These are phyloP conservation scores for Trichoderma sp. DNA, from an alignment of 2,329 filamentous ascomycete genomes.

Conservation along the genomic window DNA sequence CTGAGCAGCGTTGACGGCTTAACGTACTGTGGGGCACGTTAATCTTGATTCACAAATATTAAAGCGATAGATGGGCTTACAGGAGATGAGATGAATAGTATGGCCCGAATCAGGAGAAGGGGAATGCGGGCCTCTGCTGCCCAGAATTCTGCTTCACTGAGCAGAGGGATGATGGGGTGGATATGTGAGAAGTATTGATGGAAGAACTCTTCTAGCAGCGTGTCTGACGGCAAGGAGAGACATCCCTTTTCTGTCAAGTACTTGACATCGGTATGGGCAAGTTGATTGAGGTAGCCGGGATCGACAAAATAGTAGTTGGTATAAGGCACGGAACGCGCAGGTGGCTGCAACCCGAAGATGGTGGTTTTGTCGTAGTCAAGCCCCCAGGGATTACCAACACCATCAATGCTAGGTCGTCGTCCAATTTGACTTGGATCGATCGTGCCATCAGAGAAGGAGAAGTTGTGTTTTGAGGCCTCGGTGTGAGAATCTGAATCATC, in stretches of 20 bases:
- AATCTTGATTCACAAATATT: background rate
- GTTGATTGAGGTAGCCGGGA: constrained; percentile 4
- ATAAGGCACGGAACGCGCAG: background rate
- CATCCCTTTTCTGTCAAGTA: constrained; percentile 11
- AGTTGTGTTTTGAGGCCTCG: background rate
- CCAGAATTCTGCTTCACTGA: constrained; percentile 15
- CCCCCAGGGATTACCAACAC: background rate
- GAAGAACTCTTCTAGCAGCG: constrained; percentile 1
- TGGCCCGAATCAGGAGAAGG: constrained; percentile 1
- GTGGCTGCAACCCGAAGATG: background rate
- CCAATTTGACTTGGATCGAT: background rate
- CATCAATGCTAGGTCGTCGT: background rate
- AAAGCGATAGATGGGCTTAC: background rate
- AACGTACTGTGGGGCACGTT: background rate
- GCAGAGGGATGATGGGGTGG: constrained; percentile 5
- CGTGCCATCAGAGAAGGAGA: background rate
- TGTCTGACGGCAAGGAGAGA: background rate
- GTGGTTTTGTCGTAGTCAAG: background rate
- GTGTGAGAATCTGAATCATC: background rate
- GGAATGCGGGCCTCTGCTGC: constrained; percentile 9
- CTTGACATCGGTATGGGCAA: background rate
- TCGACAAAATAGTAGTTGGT: constrained; percentile 16
- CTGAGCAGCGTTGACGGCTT: background rate
- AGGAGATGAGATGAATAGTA: constrained; percentile 8
- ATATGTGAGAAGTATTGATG: constrained; percentile 13